Percentiles rank a stretch among this genome's conserved stretches.
phyloP scores from a whole-genome alignment of 2,329 filamentous ascomycete genomes.

The Neonectria hederae region DNA sequence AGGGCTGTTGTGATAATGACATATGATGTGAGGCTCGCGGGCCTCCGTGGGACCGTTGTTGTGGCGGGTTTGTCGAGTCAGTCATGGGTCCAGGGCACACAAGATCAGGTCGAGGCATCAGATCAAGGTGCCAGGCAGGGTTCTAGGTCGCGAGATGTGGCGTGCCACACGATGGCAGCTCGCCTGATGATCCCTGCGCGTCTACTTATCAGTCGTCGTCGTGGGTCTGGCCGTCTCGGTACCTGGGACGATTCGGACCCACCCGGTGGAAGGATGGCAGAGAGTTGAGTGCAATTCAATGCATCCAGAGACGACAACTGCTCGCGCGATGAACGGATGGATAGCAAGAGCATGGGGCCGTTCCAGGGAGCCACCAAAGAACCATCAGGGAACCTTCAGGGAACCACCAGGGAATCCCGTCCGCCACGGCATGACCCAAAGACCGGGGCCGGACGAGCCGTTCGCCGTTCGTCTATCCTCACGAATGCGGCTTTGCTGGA shows the following conservation, averaged over 20 bases:
- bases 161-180: constrained; percentile 39
- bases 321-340: not conserved
- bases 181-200: constrained; percentile 42
- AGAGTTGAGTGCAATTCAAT: constrained; percentile 3
- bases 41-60: constrained; percentile 18
- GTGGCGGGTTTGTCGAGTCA: constrained; percentile 31
- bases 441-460: constrained; percentile 32
- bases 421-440: constrained; percentile 13
- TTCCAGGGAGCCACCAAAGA: constrained; percentile 1
- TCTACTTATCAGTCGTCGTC: constrained; percentile 40
- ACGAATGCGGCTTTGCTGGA: constrained; percentile 33
- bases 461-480: constrained; percentile 12
- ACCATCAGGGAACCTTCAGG: constrained; percentile 10
- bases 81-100: constrained; percentile 31
- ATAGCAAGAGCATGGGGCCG: not conserved
- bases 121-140: constrained; percentile 37
- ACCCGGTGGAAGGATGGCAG: constrained; percentile 16
- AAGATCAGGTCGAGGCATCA: constrained; percentile 40
- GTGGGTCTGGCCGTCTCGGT: constrained; percentile 28
- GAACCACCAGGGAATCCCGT: not conserved
- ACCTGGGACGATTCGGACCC: constrained; percentile 28
- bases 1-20: constrained; percentile 11
- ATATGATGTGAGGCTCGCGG: constrained; percentile 38
- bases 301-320: not conserved
- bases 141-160: constrained; percentile 41